phyloP scores from a whole-genome alignment of 495 filamentous ascomycete species.

The Talaromyces adpressus region DNA sequence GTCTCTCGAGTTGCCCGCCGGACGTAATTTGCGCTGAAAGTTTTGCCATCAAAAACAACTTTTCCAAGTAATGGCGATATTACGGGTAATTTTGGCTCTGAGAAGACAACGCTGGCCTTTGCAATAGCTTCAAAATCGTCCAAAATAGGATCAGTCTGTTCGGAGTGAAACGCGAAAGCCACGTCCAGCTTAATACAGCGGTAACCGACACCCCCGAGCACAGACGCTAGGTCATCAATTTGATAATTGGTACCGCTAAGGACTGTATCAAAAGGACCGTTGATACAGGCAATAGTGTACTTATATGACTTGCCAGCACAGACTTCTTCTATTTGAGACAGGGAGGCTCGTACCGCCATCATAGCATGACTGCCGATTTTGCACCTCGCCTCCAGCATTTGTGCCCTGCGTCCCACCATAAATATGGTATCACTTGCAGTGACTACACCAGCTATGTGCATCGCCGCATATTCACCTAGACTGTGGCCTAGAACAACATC shows the following conservation, averaged over 20 bases:
- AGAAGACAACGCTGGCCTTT: conserved; percentile 25
- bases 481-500: too few species aligned
- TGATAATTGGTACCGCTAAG: conserved; percentile 45
- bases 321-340: conserved; percentile 13
- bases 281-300: conserved; percentile 55
- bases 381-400: conserved; percentile 16
- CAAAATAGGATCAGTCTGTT: conserved; percentile 44
- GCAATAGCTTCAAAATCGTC: conserved; percentile 32
- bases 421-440: conserved; percentile 18
- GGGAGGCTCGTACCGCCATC: conserved; percentile 48
- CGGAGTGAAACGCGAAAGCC: conserved; percentile 49
- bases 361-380: conserved; percentile 29
- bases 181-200: conserved; percentile 34
- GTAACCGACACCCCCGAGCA: conserved; percentile 1
- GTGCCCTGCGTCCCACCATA: conserved; percentile 18
- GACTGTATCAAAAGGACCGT: conserved; percentile 56
- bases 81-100: conserved; percentile 18
- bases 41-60: conserved; percentile 16
- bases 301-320: conserved; percentile 14
- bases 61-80: conserved; percentile 22
- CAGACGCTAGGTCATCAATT: conserved; percentile 40
- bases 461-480: conserved; percentile 8
- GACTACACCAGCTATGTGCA: conserved; percentile 21
- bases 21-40: conserved; percentile 29
- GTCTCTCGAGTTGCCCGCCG: conserved; percentile 19